phyloP scores from a whole-genome alignment of 352 stramenopile genomes.

The Globisporangium parvum region DNA sequence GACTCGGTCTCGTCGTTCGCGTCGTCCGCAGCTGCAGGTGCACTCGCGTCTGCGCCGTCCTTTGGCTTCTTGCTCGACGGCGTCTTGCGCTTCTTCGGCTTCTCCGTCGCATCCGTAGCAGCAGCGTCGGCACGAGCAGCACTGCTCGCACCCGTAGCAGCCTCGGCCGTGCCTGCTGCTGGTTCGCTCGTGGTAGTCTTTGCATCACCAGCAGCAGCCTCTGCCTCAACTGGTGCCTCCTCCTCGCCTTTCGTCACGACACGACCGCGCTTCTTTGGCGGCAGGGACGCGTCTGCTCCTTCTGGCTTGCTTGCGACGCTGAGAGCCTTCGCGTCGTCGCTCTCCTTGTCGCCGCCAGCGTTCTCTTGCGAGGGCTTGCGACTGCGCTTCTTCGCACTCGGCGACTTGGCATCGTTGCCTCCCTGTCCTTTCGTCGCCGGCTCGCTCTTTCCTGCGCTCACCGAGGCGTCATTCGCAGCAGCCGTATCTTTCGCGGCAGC shows the following conservation, averaged over 20 bases:
- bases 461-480: no score
- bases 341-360: background rate
- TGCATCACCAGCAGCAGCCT: background rate
- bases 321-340: background rate
- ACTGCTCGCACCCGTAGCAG: background rate
- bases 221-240: background rate
- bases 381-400: slow-evolving; percentile 25
- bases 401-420: background rate
- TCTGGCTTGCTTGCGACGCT: slow-evolving; percentile 10
- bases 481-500: background rate
- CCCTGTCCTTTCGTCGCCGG: no score
- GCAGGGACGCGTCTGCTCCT: background rate
- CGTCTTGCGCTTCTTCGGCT: slow-evolving; percentile 12
- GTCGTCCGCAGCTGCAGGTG: background rate
- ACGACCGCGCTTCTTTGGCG: slow-evolving; percentile 8
- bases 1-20: slow-evolving; percentile 39
- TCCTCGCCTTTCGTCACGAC: slow-evolving; percentile 1
- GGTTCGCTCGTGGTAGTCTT: background rate
- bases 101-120: background rate
- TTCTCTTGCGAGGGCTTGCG: slow-evolving; percentile 14
- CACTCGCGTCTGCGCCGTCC: slow-evolving; percentile 5
- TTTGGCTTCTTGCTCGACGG: slow-evolving; percentile 12
- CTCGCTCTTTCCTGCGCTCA: no score
- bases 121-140: background rate
- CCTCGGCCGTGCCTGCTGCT: background rate